Evolutionary conservation across 2,329 filamentous ascomycete species (phyloP), one percentile per base, ranked within the genome.

Genomic region (Microcyclosporella mali): DNA sequence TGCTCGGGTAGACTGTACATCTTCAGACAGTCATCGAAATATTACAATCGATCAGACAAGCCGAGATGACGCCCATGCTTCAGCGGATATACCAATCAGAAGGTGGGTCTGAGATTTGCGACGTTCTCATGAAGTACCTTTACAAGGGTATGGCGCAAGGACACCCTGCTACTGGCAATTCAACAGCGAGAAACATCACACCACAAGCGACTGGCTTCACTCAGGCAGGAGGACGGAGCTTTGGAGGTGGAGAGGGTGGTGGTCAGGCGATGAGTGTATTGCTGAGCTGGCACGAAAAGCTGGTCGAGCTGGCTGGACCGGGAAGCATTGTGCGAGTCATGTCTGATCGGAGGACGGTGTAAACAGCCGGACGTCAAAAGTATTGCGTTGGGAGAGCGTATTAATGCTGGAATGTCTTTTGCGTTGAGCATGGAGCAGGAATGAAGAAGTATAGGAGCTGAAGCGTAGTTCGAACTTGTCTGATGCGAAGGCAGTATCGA

Each of bases 211-310:
- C 88, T 4, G 88, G 88, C 6, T 95, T 95, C 70, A 89, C 85
- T 59, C 90, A 95, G 68, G 78, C 90, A 47, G 52, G 53, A 19
- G 60, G 59, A 2, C 47, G 60, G 44, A 60, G 53, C 43, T 63
- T 78, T 54, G 68, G 77, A 47, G 75, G 75, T 41, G 78, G 75
- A 33, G 79, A 81, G 45, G 84, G 50, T 27, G 50, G 86, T 35
- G 82, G 87, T 49, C 83, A 88, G 44, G 85, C 84, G 41, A 97
- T 97, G 92, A 97, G 92, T 63, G 92, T 98, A 39, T 67, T 98
- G 63, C 72, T 98, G 55, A 95, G 88, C 69, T 98, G 92, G 92
- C 92, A 98, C 64, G 92, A 98, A 74, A 98, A 95, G 77, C 78
- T 95, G 50, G 88, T 97, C 3, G 92, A 98, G 60, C 82, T 95